phyloP scores from a whole-genome alignment of 2,329 filamentous ascomycete species.

The Ceratocystis cubensis region DNA sequence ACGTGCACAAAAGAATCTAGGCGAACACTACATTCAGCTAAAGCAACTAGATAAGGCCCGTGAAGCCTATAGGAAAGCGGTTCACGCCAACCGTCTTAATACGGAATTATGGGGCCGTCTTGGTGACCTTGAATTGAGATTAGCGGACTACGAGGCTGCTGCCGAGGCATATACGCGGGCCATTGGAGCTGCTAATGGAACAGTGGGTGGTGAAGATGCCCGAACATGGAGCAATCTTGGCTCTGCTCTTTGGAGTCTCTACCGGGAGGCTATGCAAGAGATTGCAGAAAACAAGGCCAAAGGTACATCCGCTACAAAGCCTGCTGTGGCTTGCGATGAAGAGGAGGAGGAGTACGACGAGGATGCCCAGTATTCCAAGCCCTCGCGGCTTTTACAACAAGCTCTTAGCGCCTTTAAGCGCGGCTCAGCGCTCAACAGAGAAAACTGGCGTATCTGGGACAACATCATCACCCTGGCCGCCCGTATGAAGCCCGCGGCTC shows the following conservation, averaged over 20 bases:
- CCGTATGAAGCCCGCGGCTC: constrained; percentile 61
- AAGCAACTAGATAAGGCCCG: constrained; percentile 58
- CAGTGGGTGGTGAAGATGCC: constrained; percentile 72
- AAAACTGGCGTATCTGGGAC: constrained; percentile 91
- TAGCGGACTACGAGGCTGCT: constrained; percentile 64
- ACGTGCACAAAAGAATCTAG: constrained; percentile 76
- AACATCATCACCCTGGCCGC: constrained; percentile 83
- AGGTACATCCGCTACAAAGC: constrained; percentile 17
- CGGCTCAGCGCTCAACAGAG: constrained; percentile 68
- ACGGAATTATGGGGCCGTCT: constrained; percentile 78
- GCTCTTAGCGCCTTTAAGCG: constrained; percentile 77
- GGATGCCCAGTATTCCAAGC: constrained; percentile 32
- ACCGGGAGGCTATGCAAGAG: constrained; percentile 39
- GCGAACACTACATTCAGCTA: constrained; percentile 58
- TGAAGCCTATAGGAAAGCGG: constrained; percentile 64
- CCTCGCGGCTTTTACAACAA: constrained; percentile 53
- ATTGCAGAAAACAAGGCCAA: constrained; percentile 26
- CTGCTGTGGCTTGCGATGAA: constrained; percentile 12
- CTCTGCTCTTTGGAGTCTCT: constrained; percentile 63
- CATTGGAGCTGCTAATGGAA: constrained; percentile 49
- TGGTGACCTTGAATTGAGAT: constrained; percentile 73
- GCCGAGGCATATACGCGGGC: constrained; percentile 72
- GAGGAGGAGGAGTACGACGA: constrained; percentile 23
- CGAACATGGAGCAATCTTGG: constrained; percentile 93
- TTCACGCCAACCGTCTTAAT: constrained; percentile 68